A percentile compares a stretch with the other conserved stretches of the same genome.
Evolutionary conservation across 2,329 filamentous ascomycete genomes (phyloP).

Genomic region (Lachnellula occidentalis): DNA sequence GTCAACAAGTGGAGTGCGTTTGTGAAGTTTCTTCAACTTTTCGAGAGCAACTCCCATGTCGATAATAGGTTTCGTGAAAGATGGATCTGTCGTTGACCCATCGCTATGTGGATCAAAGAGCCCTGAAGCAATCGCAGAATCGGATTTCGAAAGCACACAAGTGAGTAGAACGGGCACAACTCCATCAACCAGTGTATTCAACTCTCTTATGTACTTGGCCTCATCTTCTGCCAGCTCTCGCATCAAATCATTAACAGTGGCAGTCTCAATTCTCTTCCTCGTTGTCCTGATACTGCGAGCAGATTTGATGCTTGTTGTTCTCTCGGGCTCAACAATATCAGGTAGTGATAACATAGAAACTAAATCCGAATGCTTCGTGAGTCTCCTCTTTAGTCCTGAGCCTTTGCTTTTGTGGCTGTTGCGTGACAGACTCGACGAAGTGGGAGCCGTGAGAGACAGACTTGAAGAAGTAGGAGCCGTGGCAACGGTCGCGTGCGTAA

Average conservation of each 20-base stretch:
- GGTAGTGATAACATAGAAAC: slow-evolving; percentile 85
- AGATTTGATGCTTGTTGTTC: slow-evolving; percentile 66
- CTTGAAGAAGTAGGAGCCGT: slow-evolving; percentile 20
- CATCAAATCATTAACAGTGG: slow-evolving; percentile 71
- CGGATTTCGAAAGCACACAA: slow-evolving; percentile 70
- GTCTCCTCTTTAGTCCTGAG: slow-evolving; percentile 48
- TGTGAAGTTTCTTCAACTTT: slow-evolving; percentile 74
- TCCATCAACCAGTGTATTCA: slow-evolving; percentile 89
- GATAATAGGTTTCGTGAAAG: slow-evolving; percentile 76
- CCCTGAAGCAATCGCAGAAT: slow-evolving; percentile 57
- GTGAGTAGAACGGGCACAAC: slow-evolving; percentile 89
- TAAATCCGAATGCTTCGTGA: slow-evolving; percentile 89
- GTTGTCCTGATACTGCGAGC: slow-evolving; percentile 73
- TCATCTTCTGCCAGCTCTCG: slow-evolving; percentile 80
- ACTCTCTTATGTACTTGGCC: slow-evolving; percentile 78
- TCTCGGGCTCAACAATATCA: slow-evolving; percentile 48
- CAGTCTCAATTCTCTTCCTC: slow-evolving; percentile 58
- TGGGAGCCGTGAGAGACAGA: slow-evolving; percentile 20
- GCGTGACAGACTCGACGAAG: slow-evolving; percentile 25
- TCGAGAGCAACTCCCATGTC: slow-evolving; percentile 91
- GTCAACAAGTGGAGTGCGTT: slow-evolving; percentile 69
- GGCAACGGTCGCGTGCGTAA: slow-evolving; percentile 35
- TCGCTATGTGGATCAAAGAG: slow-evolving; percentile 53
- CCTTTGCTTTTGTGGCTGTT: slow-evolving; percentile 32
- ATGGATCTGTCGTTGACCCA: slow-evolving; percentile 49